Percentiles rank a stretch among this genome's conserved stretches.
phyloP scores from a whole-genome alignment of 768 basidiomycete species.

The Suillus discolor region DNA sequence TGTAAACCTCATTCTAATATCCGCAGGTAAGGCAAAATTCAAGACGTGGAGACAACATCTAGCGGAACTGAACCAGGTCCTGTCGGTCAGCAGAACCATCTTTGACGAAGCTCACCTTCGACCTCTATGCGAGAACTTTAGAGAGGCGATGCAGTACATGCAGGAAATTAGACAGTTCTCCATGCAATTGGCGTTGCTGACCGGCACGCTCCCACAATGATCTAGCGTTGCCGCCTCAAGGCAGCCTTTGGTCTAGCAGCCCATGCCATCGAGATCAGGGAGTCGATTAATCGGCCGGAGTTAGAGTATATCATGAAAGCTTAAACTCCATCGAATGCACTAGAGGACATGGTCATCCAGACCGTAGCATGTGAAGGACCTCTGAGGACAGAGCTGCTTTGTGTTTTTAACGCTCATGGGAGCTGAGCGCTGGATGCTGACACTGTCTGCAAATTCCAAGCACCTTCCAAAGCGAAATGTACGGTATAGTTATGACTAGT shows the following conservation, averaged over 20 bases:
- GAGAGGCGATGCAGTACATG: conserved; percentile 10
- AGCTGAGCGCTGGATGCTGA: too few relatives aligned
- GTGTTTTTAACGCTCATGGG: too few relatives aligned
- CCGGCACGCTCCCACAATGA: conserved; percentile 20
- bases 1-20: conserved; percentile 3
- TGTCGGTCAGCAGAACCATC: conserved; percentile 12
- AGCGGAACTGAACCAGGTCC: not conserved
- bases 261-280: not conserved
- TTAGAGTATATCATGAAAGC: conserved; percentile 14
- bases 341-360: not conserved
- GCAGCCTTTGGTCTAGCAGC: not conserved
- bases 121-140: conserved; percentile 12
- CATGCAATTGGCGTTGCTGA: conserved; percentile 22
- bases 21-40: conserved; percentile 11
- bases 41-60: conserved; percentile 15
- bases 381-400: not conserved
- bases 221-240: not conserved
- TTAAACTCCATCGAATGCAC: not conserved
- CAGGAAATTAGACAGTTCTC: conserved; percentile 15
- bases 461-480: too few relatives aligned
- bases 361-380: not conserved
- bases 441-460: too few relatives aligned
- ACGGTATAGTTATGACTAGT: too few relatives aligned
- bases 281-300: conserved; percentile 13
- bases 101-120: conserved; percentile 31